These are phyloP conservation scores for Pestalotiopsis sp. DNA, from an alignment of 2,329 filamentous ascomycete genomes.

Conservation along the genomic window DNA sequence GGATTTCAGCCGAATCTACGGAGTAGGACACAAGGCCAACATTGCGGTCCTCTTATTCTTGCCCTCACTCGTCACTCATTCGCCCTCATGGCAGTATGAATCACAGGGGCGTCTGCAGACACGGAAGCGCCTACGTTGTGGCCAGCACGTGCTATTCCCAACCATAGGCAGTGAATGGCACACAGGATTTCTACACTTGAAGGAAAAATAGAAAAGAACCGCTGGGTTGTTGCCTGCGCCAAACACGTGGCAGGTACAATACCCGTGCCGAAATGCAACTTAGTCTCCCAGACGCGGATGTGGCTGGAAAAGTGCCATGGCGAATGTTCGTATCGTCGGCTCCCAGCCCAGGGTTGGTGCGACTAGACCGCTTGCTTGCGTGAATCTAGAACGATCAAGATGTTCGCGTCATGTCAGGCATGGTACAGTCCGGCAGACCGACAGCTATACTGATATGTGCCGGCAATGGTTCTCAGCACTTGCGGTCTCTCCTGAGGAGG, in stretches of 20 bases:
- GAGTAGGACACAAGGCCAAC: too few relatives aligned
- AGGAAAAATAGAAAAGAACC: background rate
- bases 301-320: background rate
- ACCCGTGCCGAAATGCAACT: background rate
- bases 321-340: background rate
- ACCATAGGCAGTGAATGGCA: background rate
- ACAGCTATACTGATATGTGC: too few relatives aligned
- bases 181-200: background rate
- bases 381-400: background rate
- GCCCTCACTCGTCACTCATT: background rate
- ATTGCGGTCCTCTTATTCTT: background rate
- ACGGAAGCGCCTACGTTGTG: background rate
- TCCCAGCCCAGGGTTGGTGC: background rate
- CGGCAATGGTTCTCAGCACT: too few relatives aligned
- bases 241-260: background rate
- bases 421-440: too few relatives aligned
- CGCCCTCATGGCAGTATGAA: background rate
- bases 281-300: background rate
- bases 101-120: background rate
- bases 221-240: background rate
- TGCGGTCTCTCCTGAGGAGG: too few relatives aligned
- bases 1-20: too few relatives aligned
- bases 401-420: background rate
- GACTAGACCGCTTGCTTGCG: background rate
- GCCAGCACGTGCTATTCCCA: background rate